Evolutionary conservation across 805 yeast genomes (phyloP), one percentile per base, ranked within the genome.

Genomic region (Kluyveromyces starmeri): DNA sequence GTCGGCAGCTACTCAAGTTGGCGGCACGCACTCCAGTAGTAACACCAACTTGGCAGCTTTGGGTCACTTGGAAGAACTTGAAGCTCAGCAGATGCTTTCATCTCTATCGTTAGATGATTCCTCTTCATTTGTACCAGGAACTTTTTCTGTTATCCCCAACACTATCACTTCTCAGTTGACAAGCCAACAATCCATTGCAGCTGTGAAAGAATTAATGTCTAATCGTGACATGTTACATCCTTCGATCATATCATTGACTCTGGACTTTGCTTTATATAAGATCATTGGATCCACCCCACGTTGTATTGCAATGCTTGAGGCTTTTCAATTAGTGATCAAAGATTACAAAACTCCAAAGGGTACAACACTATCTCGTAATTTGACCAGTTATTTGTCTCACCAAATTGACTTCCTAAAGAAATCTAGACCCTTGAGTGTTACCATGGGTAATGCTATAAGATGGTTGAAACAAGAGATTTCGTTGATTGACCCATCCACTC

Each of bases 391-490:
- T 56, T 67, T 92, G 39, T 78, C 94, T 8, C 84, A 82, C 51
- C 98, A 92, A 61, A 92, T 92, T 44, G 98, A 89, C 55, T 84
- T 82, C 46, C 65, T 92, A 47, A 89, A 84, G 49, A 75, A 84
- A 7, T 88, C 96, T 3, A 74, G 98, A 43, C 96, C 97, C 1
- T 67, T 92, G 32, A 77, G 92, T 37, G 83, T 88, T 2, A 73
- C 95, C 1, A 92, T 92, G 98, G 98, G 98, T 36, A 92, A 88
- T 62, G 89, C 96, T 2, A 92, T 92, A 45, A 75, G 98, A 49
- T 88, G 96, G 96, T 69, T 92, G 43, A 92, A 92, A 53, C 97
- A 89, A 63, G 89, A 83, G 55, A 89, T 92, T 36, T 76, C 96
- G 1, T 69, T 73, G 27, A 74, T 89, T 32, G 78, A 86, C 38